Evolutionary conservation across 768 basidiomycete genomes (phyloP), one percentile per base, ranked within the genome.

Genomic region (Suillus subluteus): DNA sequence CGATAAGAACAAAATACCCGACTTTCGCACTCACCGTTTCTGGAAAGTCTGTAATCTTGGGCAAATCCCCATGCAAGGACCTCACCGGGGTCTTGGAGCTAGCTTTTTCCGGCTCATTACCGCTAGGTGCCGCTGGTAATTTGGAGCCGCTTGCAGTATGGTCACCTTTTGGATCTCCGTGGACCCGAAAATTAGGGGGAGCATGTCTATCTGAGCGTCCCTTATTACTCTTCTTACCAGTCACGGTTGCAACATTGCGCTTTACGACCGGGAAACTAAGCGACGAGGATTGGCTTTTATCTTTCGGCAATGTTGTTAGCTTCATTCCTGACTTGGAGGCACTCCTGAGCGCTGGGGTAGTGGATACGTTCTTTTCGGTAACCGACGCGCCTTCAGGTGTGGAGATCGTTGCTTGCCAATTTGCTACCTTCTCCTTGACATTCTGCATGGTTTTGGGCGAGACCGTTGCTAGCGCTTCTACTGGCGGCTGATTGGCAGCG

Each of bases 261-360:
- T 86, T 86, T 52, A 81, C 75, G 26, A 85, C 84, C 8, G 79
- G 73, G 65, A 86, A 86, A 3, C 75, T 77, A 23, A 86, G 75
- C 1, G 83, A 75, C 0, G 77, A 68, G 26, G 65, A 62, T 37
- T 67, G 66, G 16, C 50, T 69, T 18, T 69, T 70, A 58, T 74
- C 71, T 26, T 43, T 63, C 18, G 11, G 18, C 59, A 32, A 7
- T 32, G 40, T 7, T n/a, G n/a, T 41, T 41, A 26, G 23, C 16
- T 26, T 59, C 30, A 43, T 40, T 30, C 15, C 54, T 50, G 64
- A 50, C 64, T 77, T 72, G 70, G 37, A 37, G 15, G 43, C 15
- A 0, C 37, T 11, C n/a, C 23, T 21, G 15, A 30, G 50, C 41
- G 59, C 58, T 32, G 58, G 66, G 54, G 67, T 58, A 58, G 62